A percentile compares a stretch with the other conserved stretches of the same genome.
These are phyloP conservation scores for Ceratobasidium sp. DNA, from an alignment of 1,284 basidiomycete genomes.

Conservation along the genomic window DNA sequence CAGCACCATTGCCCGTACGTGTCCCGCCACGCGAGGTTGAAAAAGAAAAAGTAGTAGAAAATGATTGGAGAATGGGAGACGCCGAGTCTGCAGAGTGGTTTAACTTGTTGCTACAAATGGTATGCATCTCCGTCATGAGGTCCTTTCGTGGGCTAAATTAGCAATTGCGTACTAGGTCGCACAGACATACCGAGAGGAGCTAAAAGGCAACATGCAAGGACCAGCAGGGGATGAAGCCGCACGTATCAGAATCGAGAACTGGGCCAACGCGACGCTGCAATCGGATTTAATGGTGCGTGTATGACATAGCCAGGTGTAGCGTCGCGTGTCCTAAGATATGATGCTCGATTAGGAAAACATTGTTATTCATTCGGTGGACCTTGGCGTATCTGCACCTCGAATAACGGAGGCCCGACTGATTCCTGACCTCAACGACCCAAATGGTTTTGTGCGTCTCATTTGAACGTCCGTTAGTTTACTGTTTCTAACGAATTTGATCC, in stretches of 20 bases:
- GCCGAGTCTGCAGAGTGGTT: conserved; percentile 81
- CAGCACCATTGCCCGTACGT: conserved; percentile 65
- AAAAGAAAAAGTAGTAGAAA: conserved; percentile 30
- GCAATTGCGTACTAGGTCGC: conserved; percentile 61
- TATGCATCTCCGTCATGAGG: conserved; percentile 49
- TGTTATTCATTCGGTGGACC: conserved; percentile 75
- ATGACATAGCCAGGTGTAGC: conserved; percentile 2
- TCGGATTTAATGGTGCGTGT: conserved; percentile 64
- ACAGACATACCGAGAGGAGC: conserved; percentile 75
- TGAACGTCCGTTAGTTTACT: background rate
- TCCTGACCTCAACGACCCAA: conserved; percentile 56
- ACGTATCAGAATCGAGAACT: conserved; percentile 72
- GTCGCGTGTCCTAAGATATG: background rate
- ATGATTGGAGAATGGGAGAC: conserved; percentile 43
- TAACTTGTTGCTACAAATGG: conserved; percentile 74
- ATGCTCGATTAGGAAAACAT: conserved; percentile 70
- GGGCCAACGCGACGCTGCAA: conserved; percentile 75
- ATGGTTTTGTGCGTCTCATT: conserved; percentile 63
- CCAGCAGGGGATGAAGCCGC: conserved; percentile 76
- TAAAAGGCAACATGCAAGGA: conserved; percentile 69
- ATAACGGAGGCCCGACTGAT: conserved; percentile 66
- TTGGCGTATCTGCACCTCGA: conserved; percentile 74
- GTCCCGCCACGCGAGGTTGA: conserved; percentile 60
- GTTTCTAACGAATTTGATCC: background rate
- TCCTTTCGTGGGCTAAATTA: background rate